Conservation (phyloP, 495 filamentous ascomycete genomes). For the Talaromyces stipitatus region DNA sequence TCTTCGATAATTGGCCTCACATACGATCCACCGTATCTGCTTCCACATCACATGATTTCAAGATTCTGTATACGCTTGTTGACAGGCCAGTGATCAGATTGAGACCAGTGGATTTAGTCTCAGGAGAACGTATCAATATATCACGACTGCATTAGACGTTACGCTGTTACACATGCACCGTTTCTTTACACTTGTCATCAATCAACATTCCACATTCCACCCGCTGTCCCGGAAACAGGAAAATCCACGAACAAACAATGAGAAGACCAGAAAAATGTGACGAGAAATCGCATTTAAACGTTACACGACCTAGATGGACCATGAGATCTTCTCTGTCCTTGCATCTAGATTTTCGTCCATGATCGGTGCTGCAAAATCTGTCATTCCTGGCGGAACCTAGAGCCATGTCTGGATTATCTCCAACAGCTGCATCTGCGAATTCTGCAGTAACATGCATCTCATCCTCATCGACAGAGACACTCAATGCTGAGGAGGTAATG, state of each 20-base stretch:
- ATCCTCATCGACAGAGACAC: background rate
- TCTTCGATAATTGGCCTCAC: too few relatives aligned
- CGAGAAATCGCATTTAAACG: background rate
- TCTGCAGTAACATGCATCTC: background rate
- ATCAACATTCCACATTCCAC: constrained; percentile 3
- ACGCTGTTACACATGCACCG: too few relatives aligned
- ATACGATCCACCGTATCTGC: too few relatives aligned
- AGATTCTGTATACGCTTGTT: too few relatives aligned
- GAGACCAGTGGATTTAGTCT: too few relatives aligned
- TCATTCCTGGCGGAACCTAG: background rate
- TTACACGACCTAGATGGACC: background rate
- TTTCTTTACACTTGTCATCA: background rate
- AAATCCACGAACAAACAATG: background rate
- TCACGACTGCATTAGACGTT: too few relatives aligned
- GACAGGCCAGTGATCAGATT: too few relatives aligned
- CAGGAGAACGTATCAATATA: too few relatives aligned
- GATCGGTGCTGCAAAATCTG: background rate
- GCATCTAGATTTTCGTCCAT: background rate
- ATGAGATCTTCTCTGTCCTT: background rate
- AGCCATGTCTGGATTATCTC: background rate
- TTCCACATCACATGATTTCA: too few relatives aligned
- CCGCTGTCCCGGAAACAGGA: background rate
- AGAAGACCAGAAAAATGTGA: background rate
- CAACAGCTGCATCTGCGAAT: background rate
- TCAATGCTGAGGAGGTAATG: background rate